phyloP scores from a whole-genome alignment of 495 filamentous ascomycete species.

The Aspergillus sclerotiicarbonarius region DNA sequence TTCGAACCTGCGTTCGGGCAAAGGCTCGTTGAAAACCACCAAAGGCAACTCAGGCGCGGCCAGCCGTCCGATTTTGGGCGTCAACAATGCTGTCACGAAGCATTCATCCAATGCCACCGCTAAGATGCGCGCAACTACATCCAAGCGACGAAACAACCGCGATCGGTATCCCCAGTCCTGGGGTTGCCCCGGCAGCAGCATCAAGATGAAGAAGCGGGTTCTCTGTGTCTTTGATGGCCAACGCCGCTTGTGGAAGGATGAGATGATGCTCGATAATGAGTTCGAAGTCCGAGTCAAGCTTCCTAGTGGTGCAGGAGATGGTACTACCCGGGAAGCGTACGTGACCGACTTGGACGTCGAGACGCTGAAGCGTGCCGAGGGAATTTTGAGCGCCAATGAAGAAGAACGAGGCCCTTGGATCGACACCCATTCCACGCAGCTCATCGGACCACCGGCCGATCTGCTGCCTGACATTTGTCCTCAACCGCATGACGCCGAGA shows the following conservation, averaged over 20 bases:
- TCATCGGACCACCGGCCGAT: conserved; percentile 42
- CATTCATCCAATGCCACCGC: conserved; percentile 28
- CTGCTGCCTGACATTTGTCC: conserved; percentile 33
- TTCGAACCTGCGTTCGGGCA: conserved; percentile 45
- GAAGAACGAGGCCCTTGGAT: conserved; percentile 85
- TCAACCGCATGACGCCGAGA: conserved; percentile 33
- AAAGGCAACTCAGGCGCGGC: conserved; percentile 30
- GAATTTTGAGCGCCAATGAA: conserved; percentile 69
- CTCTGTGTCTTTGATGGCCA: conserved; percentile 89
- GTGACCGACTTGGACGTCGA: conserved; percentile 93
- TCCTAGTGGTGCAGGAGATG: conserved; percentile 59
- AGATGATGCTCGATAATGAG: conserved; percentile 97
- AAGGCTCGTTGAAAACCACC: conserved; percentile 41
- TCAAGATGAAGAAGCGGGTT: conserved; percentile 97
- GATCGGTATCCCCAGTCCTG: conserved; percentile 90
- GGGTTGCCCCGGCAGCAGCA: conserved; percentile 85
- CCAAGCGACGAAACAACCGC: conserved; percentile 76
- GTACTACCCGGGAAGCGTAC: conserved; percentile 59
- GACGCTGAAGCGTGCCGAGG: conserved; percentile 82
- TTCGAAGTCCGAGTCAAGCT: conserved; percentile 89
- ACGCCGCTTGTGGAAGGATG: conserved; percentile 90
- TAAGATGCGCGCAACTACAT: conserved; percentile 46
- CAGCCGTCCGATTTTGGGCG: conserved; percentile 50
- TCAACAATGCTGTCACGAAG: conserved; percentile 51
- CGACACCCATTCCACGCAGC: conserved; percentile 31